Conservation (phyloP, 2,329 filamentous ascomycete genomes). For the Neofusicoccum sp. region DNA sequence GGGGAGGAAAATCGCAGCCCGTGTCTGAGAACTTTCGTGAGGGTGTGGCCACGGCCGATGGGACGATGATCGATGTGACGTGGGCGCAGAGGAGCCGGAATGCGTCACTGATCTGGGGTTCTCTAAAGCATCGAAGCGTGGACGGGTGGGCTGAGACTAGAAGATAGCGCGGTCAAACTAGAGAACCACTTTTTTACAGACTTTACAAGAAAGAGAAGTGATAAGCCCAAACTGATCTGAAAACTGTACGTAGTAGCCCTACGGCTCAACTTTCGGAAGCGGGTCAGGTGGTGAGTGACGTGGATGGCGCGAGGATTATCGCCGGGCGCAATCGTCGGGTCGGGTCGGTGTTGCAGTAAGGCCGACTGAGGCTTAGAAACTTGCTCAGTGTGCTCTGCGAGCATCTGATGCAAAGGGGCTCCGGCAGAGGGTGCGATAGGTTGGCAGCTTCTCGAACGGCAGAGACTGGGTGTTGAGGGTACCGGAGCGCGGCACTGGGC, state of each 20-base stretch:
- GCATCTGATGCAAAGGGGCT: background rate
- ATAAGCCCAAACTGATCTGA: background rate
- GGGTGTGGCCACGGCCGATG: background rate
- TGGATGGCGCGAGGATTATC: background rate
- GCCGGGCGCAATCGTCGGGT: background rate
- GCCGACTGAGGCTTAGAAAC: background rate
- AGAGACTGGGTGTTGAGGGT: slow-evolving; percentile 1
- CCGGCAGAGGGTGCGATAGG: slow-evolving; percentile 2
- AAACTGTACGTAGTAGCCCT: background rate
- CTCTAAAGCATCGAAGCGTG: background rate
- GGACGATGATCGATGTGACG: background rate
- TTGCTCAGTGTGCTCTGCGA: background rate
- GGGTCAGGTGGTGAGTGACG: background rate
- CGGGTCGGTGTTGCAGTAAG: background rate
- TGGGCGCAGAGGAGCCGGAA: background rate
- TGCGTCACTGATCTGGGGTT: too few species aligned
- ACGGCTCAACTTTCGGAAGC: background rate
- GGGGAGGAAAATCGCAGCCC: background rate
- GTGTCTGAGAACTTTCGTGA: background rate
- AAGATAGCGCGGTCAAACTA: background rate
- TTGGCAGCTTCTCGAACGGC: background rate
- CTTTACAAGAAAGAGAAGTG: background rate
- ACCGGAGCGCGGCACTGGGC: background rate
- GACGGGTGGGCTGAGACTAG: background rate
- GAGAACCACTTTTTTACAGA: background rate